These are phyloP conservation scores for Serendipita indica DNA, from an alignment of 768 basidiomycete genomes.

Conservation along the genomic window DNA sequence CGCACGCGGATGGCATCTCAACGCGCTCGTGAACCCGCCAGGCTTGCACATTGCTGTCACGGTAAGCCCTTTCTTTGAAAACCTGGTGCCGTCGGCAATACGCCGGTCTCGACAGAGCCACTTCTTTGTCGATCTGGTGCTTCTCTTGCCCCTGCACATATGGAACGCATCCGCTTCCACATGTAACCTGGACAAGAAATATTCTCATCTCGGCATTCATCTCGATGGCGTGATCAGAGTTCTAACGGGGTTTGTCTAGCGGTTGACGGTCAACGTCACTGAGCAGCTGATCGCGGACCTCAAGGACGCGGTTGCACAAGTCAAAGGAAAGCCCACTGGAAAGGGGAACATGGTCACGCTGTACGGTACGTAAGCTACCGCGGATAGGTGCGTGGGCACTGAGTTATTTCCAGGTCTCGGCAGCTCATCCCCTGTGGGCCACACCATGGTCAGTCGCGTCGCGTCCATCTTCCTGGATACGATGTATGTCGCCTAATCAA, in stretches of 20 bases:
- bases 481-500: slow-evolving; percentile 55
- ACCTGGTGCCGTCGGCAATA: background rate
- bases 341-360: slow-evolving; percentile 82
- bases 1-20: slow-evolving; percentile 81
- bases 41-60: slow-evolving; percentile 92
- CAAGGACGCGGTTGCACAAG: slow-evolving; percentile 57
- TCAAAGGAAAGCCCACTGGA: slow-evolving; percentile 46
- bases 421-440: slow-evolving; percentile 67
- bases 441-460: slow-evolving; percentile 60
- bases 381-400: background rate
- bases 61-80: slow-evolving; percentile 30
- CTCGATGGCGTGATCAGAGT: too few species aligned
- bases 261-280: slow-evolving; percentile 59
- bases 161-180: background rate
- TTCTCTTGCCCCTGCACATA: background rate
- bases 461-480: slow-evolving; percentile 72
- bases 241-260: slow-evolving; percentile 30
- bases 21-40: slow-evolving; percentile 60
- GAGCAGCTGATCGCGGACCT: slow-evolving; percentile 77
- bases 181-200: background rate
- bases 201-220: slow-evolving; percentile 11
- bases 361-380: slow-evolving; percentile 45
- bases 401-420: slow-evolving; percentile 44
- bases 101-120: background rate
- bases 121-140: background rate